phyloP scores from a whole-genome alignment of 106 monocot genomes.

The Dactylorhiza incarnata region DNA sequence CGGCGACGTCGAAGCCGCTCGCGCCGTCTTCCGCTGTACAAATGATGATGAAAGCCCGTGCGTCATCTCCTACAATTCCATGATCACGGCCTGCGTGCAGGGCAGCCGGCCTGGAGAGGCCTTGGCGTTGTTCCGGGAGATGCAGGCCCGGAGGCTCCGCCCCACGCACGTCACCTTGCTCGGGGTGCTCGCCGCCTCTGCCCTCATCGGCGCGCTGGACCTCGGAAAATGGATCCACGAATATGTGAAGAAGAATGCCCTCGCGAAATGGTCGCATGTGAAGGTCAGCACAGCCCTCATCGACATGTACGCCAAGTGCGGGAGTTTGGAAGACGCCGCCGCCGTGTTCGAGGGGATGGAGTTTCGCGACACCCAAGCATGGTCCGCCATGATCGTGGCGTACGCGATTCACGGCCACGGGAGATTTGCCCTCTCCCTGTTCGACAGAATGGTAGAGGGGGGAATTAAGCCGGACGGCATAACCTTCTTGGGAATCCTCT shows the following conservation, averaged over 20 bases:
- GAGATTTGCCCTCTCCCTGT: conserved; percentile 26
- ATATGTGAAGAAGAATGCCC: conserved; percentile 37
- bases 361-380: conserved; percentile 52
- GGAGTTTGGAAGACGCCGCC: conserved; percentile 60
- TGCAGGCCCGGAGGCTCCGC: conserved; percentile 35
- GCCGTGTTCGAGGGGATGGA: conserved; percentile 49
- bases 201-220: conserved; percentile 51
- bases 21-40: conserved; percentile 22
- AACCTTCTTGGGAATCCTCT: conserved; percentile 68
- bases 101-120: conserved; percentile 47
- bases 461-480: conserved; percentile 51
- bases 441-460: conserved; percentile 32
- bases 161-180: conserved; percentile 63
- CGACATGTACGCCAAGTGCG: conserved; percentile 86
- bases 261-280: conserved; percentile 15
- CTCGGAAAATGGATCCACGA: conserved; percentile 69
- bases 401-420: conserved; percentile 70
- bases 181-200: conserved; percentile 48
- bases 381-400: conserved; percentile 77
- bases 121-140: conserved; percentile 44
- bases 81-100: conserved; percentile 47
- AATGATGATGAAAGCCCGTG: conserved; percentile 19
- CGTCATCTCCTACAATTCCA: conserved; percentile 54
- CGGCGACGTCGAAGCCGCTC: conserved; percentile 37
- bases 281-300: conserved; percentile 61